Percentiles rank a stretch among this genome's conserved stretches.
These are phyloP conservation scores for Mariannaea sp. DNA, from an alignment of 2,329 filamentous ascomycete species.

Conservation along the genomic window DNA sequence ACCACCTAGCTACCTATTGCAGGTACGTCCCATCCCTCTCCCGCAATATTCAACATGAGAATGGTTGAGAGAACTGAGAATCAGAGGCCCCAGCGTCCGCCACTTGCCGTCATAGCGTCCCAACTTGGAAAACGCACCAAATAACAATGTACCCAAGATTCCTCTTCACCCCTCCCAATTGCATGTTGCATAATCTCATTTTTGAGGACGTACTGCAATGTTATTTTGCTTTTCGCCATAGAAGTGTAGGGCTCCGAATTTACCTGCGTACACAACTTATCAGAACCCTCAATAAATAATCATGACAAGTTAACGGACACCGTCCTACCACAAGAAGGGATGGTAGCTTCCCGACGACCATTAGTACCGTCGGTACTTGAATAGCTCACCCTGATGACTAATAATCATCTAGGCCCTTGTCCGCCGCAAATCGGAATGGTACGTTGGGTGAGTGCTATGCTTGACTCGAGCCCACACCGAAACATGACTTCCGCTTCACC, in stretches of 20 bases:
- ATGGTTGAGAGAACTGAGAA: not conserved
- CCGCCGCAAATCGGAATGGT: not conserved
- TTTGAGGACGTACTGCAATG: not conserved
- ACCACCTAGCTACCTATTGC: too few species aligned
- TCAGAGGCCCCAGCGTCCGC: not conserved
- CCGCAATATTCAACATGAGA: not conserved
- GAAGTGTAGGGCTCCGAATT: too few species aligned
- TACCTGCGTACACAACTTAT: too few species aligned
- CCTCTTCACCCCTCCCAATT: not conserved
- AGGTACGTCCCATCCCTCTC: too few species aligned
- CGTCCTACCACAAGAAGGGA: too few species aligned
- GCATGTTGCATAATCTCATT: not conserved
- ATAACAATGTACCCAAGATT: not conserved
- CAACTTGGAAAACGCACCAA: not conserved
- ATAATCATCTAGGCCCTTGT: not conserved
- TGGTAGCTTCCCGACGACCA: too few species aligned
- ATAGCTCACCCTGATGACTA: not conserved
- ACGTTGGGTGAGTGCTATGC: too few species aligned
- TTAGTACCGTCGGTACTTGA: too few species aligned
- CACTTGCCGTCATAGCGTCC: not conserved
- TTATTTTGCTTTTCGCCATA: not conserved
- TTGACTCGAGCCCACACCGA: constrained; percentile 11
- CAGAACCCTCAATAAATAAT: too few species aligned
- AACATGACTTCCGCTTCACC: constrained; percentile 7
- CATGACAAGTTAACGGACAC: too few species aligned